These are phyloP conservation scores for Canavalia ensiformis DNA, from an alignment of 306 rosid species.

Conservation along the genomic window DNA sequence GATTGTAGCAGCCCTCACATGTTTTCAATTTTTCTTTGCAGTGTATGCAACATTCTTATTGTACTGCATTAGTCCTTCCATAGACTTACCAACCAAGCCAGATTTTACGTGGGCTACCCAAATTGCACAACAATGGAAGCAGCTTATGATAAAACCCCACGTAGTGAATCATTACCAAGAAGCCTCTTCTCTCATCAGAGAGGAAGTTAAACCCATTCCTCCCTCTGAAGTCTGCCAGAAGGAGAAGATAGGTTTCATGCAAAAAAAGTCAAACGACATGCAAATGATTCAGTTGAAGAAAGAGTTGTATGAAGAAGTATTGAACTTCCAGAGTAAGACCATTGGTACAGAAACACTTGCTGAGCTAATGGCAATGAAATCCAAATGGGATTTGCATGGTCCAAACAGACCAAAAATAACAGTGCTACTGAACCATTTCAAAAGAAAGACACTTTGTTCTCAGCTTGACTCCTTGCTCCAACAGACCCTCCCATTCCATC, in stretches of 20 bases:
- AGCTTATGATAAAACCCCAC: slow-evolving; percentile 72
- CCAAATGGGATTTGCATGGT: slow-evolving; percentile 74
- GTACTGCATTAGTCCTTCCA: slow-evolving; percentile 86
- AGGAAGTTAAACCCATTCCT: slow-evolving; percentile 35
- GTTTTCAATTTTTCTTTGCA: slow-evolving; percentile 89
- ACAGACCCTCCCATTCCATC: slow-evolving; percentile 91
- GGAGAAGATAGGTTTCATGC: slow-evolving; percentile 86
- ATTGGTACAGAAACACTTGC: slow-evolving; percentile 74
- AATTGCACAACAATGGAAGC: slow-evolving; percentile 86
- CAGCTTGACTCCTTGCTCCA: slow-evolving; percentile 83
- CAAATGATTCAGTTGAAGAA: slow-evolving; percentile 86
- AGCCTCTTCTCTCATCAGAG: slow-evolving; percentile 61
- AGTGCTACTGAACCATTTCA: slow-evolving; percentile 88
- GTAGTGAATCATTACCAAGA: slow-evolving; percentile 70
- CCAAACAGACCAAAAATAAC: slow-evolving; percentile 75
- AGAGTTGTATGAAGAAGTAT: slow-evolving; percentile 75
- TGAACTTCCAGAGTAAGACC: slow-evolving; percentile 67
- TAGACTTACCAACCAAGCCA: slow-evolving; percentile 78
- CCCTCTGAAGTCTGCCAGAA: slow-evolving; percentile 70
- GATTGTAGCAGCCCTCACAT: slow-evolving; percentile 79
- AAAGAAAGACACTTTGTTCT: slow-evolving; percentile 92
- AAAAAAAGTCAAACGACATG: slow-evolving; percentile 85
- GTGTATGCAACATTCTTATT: slow-evolving; percentile 86
- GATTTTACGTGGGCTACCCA: slow-evolving; percentile 84
- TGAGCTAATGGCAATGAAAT: slow-evolving; percentile 82